Evolutionary conservation across 2,329 filamentous ascomycete species (phyloP).

Genomic region (Decorospora gaudefroyi): DNA sequence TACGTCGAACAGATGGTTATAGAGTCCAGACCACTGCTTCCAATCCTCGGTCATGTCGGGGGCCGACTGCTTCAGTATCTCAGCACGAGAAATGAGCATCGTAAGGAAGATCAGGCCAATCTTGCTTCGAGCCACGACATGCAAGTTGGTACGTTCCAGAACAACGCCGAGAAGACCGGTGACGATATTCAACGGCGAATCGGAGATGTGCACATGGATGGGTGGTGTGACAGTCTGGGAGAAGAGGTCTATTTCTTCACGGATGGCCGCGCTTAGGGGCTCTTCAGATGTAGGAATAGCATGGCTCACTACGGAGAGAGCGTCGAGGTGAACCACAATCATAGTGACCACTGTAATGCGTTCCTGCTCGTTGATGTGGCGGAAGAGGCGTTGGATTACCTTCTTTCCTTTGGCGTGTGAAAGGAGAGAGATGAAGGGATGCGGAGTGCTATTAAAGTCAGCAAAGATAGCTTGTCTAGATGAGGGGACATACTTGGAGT

Average conservation of each 20-base stretch:
- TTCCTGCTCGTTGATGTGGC: slow-evolving; percentile 88
- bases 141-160: slow-evolving; percentile 78
- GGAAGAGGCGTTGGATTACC: slow-evolving; percentile 91
- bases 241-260: slow-evolving; percentile 93
- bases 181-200: slow-evolving; percentile 87
- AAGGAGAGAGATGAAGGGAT: slow-evolving; percentile 95
- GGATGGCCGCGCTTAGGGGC: slow-evolving; percentile 68
- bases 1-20: slow-evolving; percentile 83
- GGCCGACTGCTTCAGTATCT: slow-evolving; percentile 84
- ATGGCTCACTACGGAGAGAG: slow-evolving; percentile 83
- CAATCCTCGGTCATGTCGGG: slow-evolving; percentile 68
- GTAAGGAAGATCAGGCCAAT: slow-evolving; percentile 89
- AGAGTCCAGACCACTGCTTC: slow-evolving; percentile 79
- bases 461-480: background rate
- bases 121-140: slow-evolving; percentile 81
- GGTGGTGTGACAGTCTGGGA: slow-evolving; percentile 85
- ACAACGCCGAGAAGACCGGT: slow-evolving; percentile 87
- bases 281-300: slow-evolving; percentile 76
- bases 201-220: slow-evolving; percentile 85
- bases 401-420: slow-evolving; percentile 97
- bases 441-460: slow-evolving; percentile 59
- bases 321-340: slow-evolving; percentile 90
- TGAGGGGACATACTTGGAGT: slow-evolving; percentile 50
- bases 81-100: slow-evolving; percentile 90
- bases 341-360: slow-evolving; percentile 94